Evolutionary conservation across 192 early-diverging fungal genomes (phyloP).

Genomic region (Spizellomyces sp.): DNA sequence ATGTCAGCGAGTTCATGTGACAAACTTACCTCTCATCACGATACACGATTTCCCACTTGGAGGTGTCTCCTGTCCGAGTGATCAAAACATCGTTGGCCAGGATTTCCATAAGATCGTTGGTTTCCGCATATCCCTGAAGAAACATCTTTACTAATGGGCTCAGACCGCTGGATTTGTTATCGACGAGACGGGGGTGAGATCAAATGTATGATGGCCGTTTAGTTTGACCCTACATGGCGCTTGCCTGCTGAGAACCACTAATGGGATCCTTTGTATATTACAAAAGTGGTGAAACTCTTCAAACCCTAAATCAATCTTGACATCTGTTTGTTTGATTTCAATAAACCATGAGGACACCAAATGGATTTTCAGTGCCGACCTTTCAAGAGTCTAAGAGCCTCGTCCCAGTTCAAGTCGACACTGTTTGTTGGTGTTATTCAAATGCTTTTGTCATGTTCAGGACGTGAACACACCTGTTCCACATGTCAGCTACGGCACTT

Average conservation of each 20-base stretch:
- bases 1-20: neutral
- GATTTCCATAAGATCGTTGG: conserved; percentile 43
- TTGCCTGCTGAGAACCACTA: conserved; percentile 64
- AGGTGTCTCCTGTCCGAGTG: neutral
- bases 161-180: neutral
- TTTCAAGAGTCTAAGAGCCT: conserved; percentile 48
- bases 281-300: conserved; percentile 55
- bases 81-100: conserved; percentile 53
- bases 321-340: conserved; percentile 29
- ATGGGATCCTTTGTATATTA: conserved; percentile 51
- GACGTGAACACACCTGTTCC: conserved; percentile 28
- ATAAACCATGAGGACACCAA: too few species aligned
- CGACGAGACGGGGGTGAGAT: too few species aligned
- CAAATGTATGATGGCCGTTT: too few species aligned
- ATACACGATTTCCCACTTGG: conserved; percentile 64
- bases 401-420: conserved; percentile 38
- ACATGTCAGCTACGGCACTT: conserved; percentile 56
- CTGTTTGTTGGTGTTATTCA: neutral
- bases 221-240: neutral
- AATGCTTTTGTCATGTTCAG: too few species aligned
- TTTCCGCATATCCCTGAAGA: conserved; percentile 16
- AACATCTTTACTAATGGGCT: conserved; percentile 1
- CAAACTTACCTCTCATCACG: conserved; percentile 50
- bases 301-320: conserved; percentile 68
- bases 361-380: neutral